Evolutionary conservation across 805 yeast species (phyloP), one percentile per base, ranked within the genome.

Genomic region (Danielia reshetovae): DNA sequence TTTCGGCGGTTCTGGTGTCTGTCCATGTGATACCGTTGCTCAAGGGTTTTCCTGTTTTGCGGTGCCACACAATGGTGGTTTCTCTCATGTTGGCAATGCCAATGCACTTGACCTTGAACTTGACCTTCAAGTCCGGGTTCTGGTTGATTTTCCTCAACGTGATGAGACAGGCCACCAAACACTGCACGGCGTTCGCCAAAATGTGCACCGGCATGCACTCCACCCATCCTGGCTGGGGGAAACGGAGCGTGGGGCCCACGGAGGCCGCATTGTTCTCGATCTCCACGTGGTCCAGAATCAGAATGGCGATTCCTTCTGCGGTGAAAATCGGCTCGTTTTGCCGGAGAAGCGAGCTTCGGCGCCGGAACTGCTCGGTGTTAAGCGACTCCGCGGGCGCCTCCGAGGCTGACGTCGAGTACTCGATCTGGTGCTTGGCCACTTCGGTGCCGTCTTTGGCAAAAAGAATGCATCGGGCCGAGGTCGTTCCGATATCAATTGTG

Each of bases 21-120:
- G 90, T 85, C 97, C 97, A 89, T 24, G 89, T 95, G 57, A 89
- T 86, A 52, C 96, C 97, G 56, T 85, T 81, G 54, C 81, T 74
- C 36, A 87, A 74, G 4, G 96, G 94, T 45, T 68, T 65, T 26
- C 96, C 96, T 2, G 96, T 87, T 34, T 68, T 68, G 46, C 79
- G 74, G 38, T 87, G 81, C 96, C 96, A 89, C 31, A 89, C 79
- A 35, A 83, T 72, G 18, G 95, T 82, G 27, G 97, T 89, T 64
- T 89, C 97, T 56, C 97, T 77, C 93, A 90, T 94, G 62, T 88
- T 90, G 34, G 97, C 93, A 47, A 89, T 77, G 17, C 97, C 97
- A 48, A 89, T 72, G 30, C 85, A 79, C 39, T 69, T 75, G 39
- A 89, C 79, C 46, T 69, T 71, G 56, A 76, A 81, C 55, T 81